Base-by-base conservation (phyloP, 1,284 basidiomycete species). In the Fomitiporia mediterranea region DNA sequence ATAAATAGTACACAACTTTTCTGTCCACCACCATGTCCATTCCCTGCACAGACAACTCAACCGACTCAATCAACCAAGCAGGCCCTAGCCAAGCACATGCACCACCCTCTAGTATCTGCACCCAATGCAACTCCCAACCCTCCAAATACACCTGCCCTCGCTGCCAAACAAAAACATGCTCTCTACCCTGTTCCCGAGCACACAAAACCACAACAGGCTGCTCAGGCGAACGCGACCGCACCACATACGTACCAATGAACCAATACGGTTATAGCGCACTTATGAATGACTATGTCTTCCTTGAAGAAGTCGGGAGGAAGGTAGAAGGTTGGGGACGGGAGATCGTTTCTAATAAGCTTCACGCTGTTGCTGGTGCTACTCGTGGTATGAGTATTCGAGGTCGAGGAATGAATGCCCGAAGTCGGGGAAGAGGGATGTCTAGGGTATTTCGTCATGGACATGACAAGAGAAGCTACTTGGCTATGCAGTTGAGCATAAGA, bases 81-180 rank as follows among this genome's bases (percentile, higher is more conserved):
- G 57, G 53, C 4, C 57, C 57, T 3, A 55, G 53, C 32, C 46
- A 19, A 5, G 15, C 46, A 15, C 37, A 17, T 5, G 1, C 27
- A 11, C n/a, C 49, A n/a, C 34, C 64, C n/a, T n/a, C n/a, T n/a
- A n/a, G n/a, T 15, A 57, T 74, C 7, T 89, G 86, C 66, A 65
- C 70, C 17, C 68, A 80, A 47, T 87, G 85, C 65, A 68, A 69
- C 23, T 65, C 67, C 19, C 62, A 70, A 39, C 61, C 66, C 39
- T 71, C 84, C 0, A 86, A 80, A 64, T 94, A 94, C 75, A 91
- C 85, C 52, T 94, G 91, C 66, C 91, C 91, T 0, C 78, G 88
- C 32, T 94, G 91, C 71, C 64, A 72, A 2, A 72, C 72, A 25
- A 78, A 76, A 43, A 88, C 89, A 32, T 94, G 91, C 69, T 93